Conservation (phyloP, 2,329 filamentous ascomycete genomes). For the Aulographum hederae region DNA sequence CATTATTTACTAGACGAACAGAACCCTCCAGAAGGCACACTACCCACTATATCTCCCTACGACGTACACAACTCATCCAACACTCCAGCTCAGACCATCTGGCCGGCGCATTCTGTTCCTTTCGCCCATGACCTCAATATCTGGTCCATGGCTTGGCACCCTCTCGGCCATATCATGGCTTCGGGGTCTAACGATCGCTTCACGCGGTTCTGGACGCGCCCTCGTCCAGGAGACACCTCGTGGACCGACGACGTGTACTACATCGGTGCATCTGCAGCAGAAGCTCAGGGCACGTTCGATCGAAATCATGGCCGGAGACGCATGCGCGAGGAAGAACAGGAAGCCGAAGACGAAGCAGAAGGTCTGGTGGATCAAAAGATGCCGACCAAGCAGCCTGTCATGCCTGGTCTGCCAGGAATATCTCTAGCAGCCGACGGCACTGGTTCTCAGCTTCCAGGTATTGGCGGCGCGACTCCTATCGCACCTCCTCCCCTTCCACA, state of each 20-base stretch:
- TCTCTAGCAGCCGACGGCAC: slow-evolving; percentile 14
- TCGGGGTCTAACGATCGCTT: slow-evolving; percentile 94
- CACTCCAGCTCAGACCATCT: slow-evolving; percentile 74
- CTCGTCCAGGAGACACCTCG: slow-evolving; percentile 71
- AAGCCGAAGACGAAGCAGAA: slow-evolving; percentile 83
- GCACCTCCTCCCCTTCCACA: slow-evolving; percentile 13
- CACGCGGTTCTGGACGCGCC: slow-evolving; percentile 89
- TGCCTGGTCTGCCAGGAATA: slow-evolving; percentile 41
- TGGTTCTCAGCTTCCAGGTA: slow-evolving; percentile 26
- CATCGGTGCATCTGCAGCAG: slow-evolving; percentile 81
- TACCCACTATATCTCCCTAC: slow-evolving; percentile 61
- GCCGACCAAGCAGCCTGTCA: slow-evolving; percentile 36
- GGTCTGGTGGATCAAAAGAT: slow-evolving; percentile 83
- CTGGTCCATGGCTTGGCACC: slow-evolving; percentile 97
- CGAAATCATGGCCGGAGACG: slow-evolving; percentile 60
- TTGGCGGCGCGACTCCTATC: slow-evolving; percentile 21
- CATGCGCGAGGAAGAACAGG: slow-evolving; percentile 79
- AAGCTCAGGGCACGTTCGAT: slow-evolving; percentile 90
- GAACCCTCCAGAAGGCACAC: slow-evolving; percentile 59
- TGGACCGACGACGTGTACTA: slow-evolving; percentile 85
- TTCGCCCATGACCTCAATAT: slow-evolving; percentile 90
- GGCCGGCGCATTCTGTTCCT: slow-evolving; percentile 70
- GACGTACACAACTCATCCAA: slow-evolving; percentile 65
- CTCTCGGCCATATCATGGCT: slow-evolving; percentile 82
- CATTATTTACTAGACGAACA: slow-evolving; percentile 95